These are phyloP conservation scores for Anthostomella pinea DNA, from an alignment of 2,329 filamentous ascomycete species.

Conservation along the genomic window DNA sequence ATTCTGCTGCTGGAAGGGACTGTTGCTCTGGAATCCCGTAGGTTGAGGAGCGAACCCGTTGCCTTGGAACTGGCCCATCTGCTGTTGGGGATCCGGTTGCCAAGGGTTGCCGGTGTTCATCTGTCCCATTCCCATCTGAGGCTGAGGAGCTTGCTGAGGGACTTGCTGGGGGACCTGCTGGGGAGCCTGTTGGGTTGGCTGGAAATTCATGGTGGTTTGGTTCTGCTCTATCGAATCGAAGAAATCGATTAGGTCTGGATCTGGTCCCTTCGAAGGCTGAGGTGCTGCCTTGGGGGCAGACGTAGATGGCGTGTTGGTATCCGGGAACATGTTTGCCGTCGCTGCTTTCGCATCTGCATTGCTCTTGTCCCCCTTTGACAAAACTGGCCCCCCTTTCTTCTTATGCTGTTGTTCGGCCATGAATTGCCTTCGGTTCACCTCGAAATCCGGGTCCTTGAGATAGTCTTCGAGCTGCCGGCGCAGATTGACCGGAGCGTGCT, in stretches of 20 bases:
- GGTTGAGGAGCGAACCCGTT: slow-evolving; percentile 31
- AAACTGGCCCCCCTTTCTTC: slow-evolving; percentile 44
- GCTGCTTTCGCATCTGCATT: slow-evolving; percentile 35
- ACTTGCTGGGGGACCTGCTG: too few species aligned
- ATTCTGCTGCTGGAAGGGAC: slow-evolving; percentile 42
- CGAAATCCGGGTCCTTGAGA: slow-evolving; percentile 90
- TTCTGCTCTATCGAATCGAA: slow-evolving; percentile 92
- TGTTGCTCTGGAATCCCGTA: slow-evolving; percentile 39
- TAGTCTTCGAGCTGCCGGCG: slow-evolving; percentile 91
- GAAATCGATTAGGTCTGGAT: slow-evolving; percentile 85
- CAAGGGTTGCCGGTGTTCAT: slow-evolving; percentile 38
- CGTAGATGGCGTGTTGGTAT: slow-evolving; percentile 34
- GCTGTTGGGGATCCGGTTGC: slow-evolving; percentile 35
- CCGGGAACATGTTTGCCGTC: slow-evolving; percentile 42
- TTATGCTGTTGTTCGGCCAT: slow-evolving; percentile 79
- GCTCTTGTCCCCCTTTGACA: slow-evolving; percentile 36
- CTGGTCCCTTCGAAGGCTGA: slow-evolving; percentile 58
- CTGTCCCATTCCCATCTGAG: slow-evolving; percentile 26
- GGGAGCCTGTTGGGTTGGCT: too few species aligned
- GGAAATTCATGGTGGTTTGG: slow-evolving; percentile 65
- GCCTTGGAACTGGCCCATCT: slow-evolving; percentile 28
- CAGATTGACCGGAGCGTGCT: slow-evolving; percentile 91
- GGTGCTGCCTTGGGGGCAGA: slow-evolving; percentile 42
- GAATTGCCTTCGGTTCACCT: slow-evolving; percentile 88
- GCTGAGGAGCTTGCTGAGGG: slow-evolving; percentile 30